phyloP scores from a whole-genome alignment of 192 early-diverging fungal species.

The Coemansia sp. region DNA sequence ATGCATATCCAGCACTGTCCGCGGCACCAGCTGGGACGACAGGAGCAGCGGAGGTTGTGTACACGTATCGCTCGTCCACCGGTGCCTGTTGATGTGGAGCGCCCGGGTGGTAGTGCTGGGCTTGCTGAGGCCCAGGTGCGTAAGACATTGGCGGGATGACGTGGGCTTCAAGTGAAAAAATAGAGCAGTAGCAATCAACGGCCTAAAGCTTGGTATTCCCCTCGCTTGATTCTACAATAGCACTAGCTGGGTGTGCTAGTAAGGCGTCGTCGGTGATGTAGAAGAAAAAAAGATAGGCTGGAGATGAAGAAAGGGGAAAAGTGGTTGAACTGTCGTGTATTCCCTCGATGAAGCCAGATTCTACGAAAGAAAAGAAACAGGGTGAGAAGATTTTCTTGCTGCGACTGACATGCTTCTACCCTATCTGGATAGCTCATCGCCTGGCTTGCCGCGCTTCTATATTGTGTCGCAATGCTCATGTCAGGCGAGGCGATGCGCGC shows the following conservation, averaged over 20 bases:
- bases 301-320: neutral
- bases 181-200: neutral
- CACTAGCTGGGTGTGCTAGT: neutral
- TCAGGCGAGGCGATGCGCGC: slow-evolving; percentile 4
- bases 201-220: neutral
- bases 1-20: slow-evolving; percentile 11
- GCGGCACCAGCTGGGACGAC: neutral
- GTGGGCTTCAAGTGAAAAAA: neutral
- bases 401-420: neutral
- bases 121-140: slow-evolving; percentile 7
- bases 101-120: slow-evolving; percentile 2
- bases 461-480: neutral
- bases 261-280: neutral
- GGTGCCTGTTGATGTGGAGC: neutral
- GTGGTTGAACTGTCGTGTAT: neutral
- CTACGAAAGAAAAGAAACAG: neutral
- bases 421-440: neutral
- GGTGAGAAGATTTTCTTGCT: neutral
- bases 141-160: slow-evolving; percentile 6
- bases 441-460: neutral
- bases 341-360: neutral
- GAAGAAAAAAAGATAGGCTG: neutral
- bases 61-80: slow-evolving; percentile 9
- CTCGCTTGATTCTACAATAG: neutral
- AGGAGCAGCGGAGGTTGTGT: neutral